phyloP scores from a whole-genome alignment of 23 red algal species.

The Gracilaria caudata region DNA sequence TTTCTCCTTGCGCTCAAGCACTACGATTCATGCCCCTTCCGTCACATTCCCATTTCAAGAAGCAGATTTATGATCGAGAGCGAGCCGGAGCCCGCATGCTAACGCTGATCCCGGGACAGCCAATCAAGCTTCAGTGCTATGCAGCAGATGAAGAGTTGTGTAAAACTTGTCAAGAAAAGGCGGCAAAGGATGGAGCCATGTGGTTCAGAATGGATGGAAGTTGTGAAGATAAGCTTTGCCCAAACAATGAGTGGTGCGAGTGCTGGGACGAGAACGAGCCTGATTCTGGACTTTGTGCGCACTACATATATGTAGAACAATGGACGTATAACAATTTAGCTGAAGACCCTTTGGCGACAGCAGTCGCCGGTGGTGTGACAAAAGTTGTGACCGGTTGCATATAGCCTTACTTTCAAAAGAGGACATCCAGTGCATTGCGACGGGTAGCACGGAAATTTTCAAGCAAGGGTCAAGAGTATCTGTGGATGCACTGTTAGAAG shows the following conservation, averaged over 20 bases:
- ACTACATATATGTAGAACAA: not conserved
- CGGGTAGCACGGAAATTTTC: not conserved
- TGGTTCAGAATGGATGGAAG: slow-evolving; percentile 18
- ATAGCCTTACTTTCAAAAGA: not conserved
- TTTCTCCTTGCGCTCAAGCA: not conserved
- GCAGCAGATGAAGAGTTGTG: not conserved
- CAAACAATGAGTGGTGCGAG: not conserved
- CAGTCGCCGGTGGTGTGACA: not conserved
- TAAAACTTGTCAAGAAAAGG: not conserved
- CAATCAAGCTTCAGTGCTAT: not conserved
- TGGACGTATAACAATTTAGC: not conserved
- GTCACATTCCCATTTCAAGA: not conserved
- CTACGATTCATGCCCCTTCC: not conserved
- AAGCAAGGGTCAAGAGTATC: not conserved
- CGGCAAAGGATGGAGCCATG: not conserved
- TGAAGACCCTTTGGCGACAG: not conserved
- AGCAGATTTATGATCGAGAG: not conserved
- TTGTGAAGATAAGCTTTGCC: not conserved
- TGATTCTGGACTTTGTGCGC: not conserved
- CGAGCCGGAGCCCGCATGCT: not conserved
- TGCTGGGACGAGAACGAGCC: not conserved
- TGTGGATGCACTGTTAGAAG: not conserved
- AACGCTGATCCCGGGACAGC: not conserved
- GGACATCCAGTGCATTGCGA: not conserved
- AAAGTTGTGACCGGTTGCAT: not conserved